phyloP scores from a whole-genome alignment of 805 yeast genomes.

The Candida michaelii region DNA sequence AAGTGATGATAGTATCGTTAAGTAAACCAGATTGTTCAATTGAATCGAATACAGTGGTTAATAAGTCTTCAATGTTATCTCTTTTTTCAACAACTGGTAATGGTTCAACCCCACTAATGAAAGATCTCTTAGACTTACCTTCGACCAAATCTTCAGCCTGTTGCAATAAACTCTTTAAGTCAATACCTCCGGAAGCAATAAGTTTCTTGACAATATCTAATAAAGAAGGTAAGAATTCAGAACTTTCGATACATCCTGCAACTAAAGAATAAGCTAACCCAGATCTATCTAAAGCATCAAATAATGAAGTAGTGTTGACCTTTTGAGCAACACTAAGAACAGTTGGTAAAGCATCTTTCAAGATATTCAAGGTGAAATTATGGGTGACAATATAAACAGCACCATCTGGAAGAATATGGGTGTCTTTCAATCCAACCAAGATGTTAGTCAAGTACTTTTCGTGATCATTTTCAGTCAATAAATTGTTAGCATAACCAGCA shows the following conservation, averaged over 20 bases:
- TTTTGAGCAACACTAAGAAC: slow-evolving; percentile 16
- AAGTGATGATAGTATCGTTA: slow-evolving; percentile 22
- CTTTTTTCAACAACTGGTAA: slow-evolving; percentile 17
- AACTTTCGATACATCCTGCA: slow-evolving; percentile 23
- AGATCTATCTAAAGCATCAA: slow-evolving; percentile 29
- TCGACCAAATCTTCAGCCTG: slow-evolving; percentile 15
- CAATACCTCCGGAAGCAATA: slow-evolving; percentile 19
- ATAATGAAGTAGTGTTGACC: slow-evolving; percentile 25
- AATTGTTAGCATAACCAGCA: slow-evolving; percentile 29
- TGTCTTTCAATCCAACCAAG: slow-evolving; percentile 22
- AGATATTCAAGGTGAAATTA: slow-evolving; percentile 22
- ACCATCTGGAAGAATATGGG: slow-evolving; percentile 25
- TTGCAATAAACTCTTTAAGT: slow-evolving; percentile 15
- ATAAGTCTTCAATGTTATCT: slow-evolving; percentile 31
- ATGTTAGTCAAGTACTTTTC: slow-evolving; percentile 23
- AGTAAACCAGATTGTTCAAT: slow-evolving; percentile 28
- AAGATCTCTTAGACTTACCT: slow-evolving; percentile 7
- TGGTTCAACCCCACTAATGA: slow-evolving; percentile 4
- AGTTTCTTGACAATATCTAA: slow-evolving; percentile 20
- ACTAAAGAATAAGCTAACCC: slow-evolving; percentile 28
- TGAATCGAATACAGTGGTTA: slow-evolving; percentile 27
- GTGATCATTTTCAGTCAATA: slow-evolving; percentile 22
- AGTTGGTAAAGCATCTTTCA: slow-evolving; percentile 17
- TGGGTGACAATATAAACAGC: slow-evolving; percentile 23
- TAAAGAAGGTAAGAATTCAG: slow-evolving; percentile 25